Conservation (phyloP, 768 basidiomycete genomes). For the Hypsizygus marmoreus region DNA sequence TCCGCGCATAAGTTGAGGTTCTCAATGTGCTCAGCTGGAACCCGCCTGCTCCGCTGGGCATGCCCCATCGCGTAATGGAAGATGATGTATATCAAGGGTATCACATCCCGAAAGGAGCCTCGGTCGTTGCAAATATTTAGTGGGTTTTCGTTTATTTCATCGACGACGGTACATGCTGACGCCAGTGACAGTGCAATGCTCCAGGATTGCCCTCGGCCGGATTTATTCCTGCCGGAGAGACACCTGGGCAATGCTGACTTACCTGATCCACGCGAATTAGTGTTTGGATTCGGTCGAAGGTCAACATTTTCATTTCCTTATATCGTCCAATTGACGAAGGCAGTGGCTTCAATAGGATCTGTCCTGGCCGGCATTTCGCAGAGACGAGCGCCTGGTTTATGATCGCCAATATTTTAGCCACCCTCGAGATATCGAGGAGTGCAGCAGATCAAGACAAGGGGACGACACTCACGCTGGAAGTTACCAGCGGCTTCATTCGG, state of each 20-base stretch:
- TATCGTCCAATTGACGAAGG: too few species aligned
- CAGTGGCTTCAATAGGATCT: slow-evolving; percentile 50
- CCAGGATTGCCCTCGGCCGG: slow-evolving; percentile 46
- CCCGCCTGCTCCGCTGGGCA: slow-evolving; percentile 48
- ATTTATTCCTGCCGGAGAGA: slow-evolving; percentile 51
- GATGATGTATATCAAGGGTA: slow-evolving; percentile 51
- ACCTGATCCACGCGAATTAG: slow-evolving; percentile 47
- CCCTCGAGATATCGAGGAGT: slow-evolving; percentile 45
- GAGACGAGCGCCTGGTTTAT: slow-evolving; percentile 49
- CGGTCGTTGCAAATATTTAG: slow-evolving; percentile 46
- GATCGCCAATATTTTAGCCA: slow-evolving; percentile 43
- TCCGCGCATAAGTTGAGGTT: slow-evolving; percentile 6
- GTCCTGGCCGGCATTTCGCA: slow-evolving; percentile 57
- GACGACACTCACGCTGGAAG: slow-evolving; percentile 38
- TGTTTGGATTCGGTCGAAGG: slow-evolving; percentile 63
- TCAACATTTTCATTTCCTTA: too few species aligned
- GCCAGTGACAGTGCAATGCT: slow-evolving; percentile 39
- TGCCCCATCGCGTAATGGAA: slow-evolving; percentile 54
- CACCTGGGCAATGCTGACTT: slow-evolving; percentile 40
- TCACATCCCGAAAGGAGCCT: slow-evolving; percentile 47
- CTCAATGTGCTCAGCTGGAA: slow-evolving; percentile 40
- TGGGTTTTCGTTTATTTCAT: slow-evolving; percentile 22
- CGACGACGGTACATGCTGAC: not conserved
- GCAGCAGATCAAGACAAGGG: slow-evolving; percentile 44
- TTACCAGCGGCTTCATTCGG: slow-evolving; percentile 49